Evolutionary conservation across 2,329 filamentous ascomycete genomes (phyloP).

Genomic region (Cordyceps tenuipes): DNA sequence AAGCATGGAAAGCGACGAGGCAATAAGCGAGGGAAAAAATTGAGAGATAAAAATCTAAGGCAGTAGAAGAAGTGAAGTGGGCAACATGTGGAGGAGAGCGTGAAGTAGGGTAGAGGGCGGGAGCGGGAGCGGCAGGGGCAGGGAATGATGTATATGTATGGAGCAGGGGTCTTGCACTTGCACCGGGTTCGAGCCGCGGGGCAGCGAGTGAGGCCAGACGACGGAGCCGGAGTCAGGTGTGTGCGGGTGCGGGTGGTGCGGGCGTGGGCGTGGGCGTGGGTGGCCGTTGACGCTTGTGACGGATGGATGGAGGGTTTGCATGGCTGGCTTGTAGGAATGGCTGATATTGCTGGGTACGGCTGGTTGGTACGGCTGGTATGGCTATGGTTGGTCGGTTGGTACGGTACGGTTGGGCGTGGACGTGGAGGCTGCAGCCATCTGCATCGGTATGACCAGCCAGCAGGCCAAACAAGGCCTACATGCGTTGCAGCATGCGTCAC

Average conservation of each 20-base stretch:
- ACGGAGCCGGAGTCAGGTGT: neutral
- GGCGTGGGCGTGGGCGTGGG: slow-evolving; percentile 15
- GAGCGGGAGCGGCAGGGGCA: slow-evolving; percentile 1
- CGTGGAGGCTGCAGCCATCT: slow-evolving; percentile 1
- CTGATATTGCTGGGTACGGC: no score
- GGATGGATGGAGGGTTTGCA: neutral
- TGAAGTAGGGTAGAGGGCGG: neutral
- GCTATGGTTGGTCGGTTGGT: no score
- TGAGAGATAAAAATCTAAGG: neutral
- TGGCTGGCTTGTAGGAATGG: neutral
- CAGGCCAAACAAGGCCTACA: neutral
- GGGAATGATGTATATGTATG: slow-evolving; percentile 2
- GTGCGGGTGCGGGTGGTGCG: no score
- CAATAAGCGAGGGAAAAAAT: neutral
- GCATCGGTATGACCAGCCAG: neutral
- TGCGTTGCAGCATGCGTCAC: neutral
- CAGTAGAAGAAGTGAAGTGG: no score
- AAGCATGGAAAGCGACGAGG: neutral
- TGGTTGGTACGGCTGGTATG: no score
- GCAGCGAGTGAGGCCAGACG: neutral
- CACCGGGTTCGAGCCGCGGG: slow-evolving; percentile 6
- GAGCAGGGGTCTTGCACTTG: slow-evolving; percentile 6
- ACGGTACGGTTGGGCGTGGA: neutral
- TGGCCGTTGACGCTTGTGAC: slow-evolving; percentile 15
- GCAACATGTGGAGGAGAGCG: no score